phyloP scores from a whole-genome alignment of 108 stramenopile genomes.

The Aurantiochytrium sp. region DNA sequence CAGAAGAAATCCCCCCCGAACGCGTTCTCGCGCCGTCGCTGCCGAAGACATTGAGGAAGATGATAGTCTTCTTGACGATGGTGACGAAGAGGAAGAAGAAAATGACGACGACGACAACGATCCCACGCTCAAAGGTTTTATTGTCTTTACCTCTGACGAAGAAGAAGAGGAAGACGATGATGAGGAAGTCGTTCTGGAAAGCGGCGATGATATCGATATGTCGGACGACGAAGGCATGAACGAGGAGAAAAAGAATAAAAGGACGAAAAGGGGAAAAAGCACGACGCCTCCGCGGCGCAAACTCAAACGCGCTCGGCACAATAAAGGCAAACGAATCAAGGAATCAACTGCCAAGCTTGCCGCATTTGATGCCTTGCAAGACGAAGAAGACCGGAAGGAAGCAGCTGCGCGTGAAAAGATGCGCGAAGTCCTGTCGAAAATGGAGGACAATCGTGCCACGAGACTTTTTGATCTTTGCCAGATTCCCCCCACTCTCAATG shows the following conservation, averaged over 20 bases:
- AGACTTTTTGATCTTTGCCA: not conserved
- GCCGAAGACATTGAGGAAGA: no score
- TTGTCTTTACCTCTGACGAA: no score
- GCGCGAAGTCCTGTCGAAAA: not conserved
- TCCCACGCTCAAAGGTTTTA: no score
- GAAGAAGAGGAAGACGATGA: not conserved
- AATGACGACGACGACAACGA: no score
- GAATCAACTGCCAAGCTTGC: not conserved
- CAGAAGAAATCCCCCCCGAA: no score
- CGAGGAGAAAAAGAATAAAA: no score
- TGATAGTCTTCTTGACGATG: no score
- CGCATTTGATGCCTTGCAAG: not conserved
- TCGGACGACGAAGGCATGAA: no score
- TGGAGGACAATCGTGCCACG: not conserved
- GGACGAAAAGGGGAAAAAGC: not conserved
- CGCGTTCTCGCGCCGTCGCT: no score
- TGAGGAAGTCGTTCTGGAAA: not conserved
- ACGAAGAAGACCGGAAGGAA: constrained; percentile 27
- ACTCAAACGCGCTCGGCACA: no score
- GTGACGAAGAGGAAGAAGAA: no score
- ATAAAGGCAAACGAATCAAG: not conserved
- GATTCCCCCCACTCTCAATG: not conserved
- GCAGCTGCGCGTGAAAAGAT: not conserved
- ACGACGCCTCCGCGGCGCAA: not conserved
- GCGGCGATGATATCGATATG: no score